These are phyloP conservation scores for Apodospora peruviana DNA, from an alignment of 495 filamentous ascomycete species.

Conservation along the genomic window DNA sequence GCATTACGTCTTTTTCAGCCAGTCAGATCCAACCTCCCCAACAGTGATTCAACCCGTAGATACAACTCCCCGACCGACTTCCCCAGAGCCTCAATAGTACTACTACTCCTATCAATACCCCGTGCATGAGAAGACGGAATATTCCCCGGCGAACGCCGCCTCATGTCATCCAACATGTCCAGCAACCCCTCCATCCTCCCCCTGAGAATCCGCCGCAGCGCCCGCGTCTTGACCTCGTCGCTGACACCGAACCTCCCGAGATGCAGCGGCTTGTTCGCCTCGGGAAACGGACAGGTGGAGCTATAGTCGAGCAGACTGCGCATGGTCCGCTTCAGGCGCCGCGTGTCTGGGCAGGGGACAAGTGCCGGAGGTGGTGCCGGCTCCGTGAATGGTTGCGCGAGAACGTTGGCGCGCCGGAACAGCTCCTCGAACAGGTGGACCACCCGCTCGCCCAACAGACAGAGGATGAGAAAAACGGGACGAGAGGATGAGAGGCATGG, in stretches of 20 bases:
- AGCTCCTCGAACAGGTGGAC: not conserved
- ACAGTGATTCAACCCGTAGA: not conserved
- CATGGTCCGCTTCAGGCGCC: too few relatives aligned
- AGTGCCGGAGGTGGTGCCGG: too few relatives aligned
- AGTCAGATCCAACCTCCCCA: not conserved
- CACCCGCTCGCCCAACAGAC: not conserved
- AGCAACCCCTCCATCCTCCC: not conserved
- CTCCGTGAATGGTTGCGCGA: too few relatives aligned
- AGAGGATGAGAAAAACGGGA: not conserved
- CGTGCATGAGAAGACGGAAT: not conserved
- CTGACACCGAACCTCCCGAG: not conserved
- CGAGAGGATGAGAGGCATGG: not conserved
- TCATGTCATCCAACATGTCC: not conserved
- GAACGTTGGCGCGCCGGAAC: not conserved
- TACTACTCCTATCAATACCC: not conserved
- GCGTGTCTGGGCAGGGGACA: too few relatives aligned
- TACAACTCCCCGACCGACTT: not conserved
- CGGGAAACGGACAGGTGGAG: not conserved
- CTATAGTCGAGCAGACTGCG: not conserved
- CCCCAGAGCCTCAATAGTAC: not conserved
- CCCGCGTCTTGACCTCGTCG: not conserved
- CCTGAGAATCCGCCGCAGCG: not conserved
- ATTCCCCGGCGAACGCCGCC: not conserved
- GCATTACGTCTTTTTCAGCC: too few relatives aligned
- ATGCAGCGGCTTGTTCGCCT: not conserved